A percentile compares a stretch with the other conserved stretches of the same genome.
Conservation (phyloP, 345 rosid species). For the Gossypium ekmanianum region DNA sequence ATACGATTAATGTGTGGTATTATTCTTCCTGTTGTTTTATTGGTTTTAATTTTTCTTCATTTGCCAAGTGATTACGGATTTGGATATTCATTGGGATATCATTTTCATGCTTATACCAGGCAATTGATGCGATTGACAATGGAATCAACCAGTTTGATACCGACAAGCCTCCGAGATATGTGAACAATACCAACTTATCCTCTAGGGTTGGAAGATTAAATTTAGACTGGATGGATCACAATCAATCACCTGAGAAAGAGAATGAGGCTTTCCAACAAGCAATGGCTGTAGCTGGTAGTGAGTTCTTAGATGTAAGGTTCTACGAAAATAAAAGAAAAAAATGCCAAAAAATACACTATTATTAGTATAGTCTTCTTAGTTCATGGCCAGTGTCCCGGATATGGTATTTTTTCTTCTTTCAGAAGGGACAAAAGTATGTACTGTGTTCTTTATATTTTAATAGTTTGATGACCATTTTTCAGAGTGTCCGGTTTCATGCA, state of each 20-base stretch:
- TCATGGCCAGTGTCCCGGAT: neutral
- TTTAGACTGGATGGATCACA: conserved; percentile 87
- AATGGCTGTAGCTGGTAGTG: conserved; percentile 77
- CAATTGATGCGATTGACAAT: conserved; percentile 85
- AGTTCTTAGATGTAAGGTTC: conserved; percentile 71
- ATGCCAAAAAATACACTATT: neutral
- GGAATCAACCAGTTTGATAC: conserved; percentile 80
- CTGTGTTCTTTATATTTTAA: neutral
- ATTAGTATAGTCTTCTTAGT: neutral
- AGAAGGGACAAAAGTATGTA: neutral
- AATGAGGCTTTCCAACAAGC: conserved; percentile 75
- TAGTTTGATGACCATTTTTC: conserved; percentile 21
- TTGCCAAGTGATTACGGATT: conserved; percentile 49
- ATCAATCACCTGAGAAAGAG: conserved; percentile 87
- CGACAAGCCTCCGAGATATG: conserved; percentile 80
- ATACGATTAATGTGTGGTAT: neutral
- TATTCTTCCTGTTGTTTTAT: neutral
- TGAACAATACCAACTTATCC: conserved; percentile 73
- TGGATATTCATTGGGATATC: neutral
- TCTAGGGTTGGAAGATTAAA: conserved; percentile 82
- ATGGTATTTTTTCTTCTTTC: neutral
- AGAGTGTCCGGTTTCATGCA: conserved; percentile 66
- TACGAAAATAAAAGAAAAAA: neutral
- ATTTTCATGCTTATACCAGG: conserved; percentile 34
- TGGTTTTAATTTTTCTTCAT: neutral